Evolutionary conservation across 176 grass and related monocot genomes (phyloP), one percentile per base, ranked within the genome.

Genomic region (Cocos nucifera): DNA sequence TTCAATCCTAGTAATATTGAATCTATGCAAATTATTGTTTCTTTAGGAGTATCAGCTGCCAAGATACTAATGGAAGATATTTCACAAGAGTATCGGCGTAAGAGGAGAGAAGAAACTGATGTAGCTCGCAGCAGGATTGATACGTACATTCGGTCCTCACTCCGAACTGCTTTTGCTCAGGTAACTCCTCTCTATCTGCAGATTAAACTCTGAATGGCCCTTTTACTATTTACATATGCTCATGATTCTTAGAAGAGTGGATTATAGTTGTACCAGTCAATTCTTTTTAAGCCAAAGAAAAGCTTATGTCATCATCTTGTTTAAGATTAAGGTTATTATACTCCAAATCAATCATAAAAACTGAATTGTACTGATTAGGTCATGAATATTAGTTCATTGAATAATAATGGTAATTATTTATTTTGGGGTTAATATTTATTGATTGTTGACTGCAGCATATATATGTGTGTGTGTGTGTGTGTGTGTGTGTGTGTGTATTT

Each of bases 61-160:
- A 86, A 69, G 77, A 71, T 97, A 66, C 73, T 97, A 74, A 87
- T 97, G 51, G 93, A 97, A 90, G 93, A 97, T 78, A 97, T 97
- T 82, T 91, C 93, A 25, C 73, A 97, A 53, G 93, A 97, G 71
- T 97, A 97, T 59, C 87, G 87, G 17, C 83, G 87, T 62, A 91
- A 78, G 68, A 88, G 87, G 77, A 97, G 90, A 82, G 87, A 89
- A 82, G 81, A 80, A 16, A 87, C 80, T 55, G 76, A 97, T 61
- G 87, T 97, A 58, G 93, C 93, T 80, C 84, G 76, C 39, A 91
- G 63, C 69, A 88, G 87, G 44, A 81, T 97, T 64, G 93, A 97
- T 48, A 91, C 81, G 0, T 97, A 97, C 60, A 85, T 97, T 78
- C 66, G 93, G 49, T 97, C 93, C 51, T 91, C 87, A 17, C 78